Conservation (phyloP, 1,139 yeast genomes). For the Pichia sp. region DNA sequence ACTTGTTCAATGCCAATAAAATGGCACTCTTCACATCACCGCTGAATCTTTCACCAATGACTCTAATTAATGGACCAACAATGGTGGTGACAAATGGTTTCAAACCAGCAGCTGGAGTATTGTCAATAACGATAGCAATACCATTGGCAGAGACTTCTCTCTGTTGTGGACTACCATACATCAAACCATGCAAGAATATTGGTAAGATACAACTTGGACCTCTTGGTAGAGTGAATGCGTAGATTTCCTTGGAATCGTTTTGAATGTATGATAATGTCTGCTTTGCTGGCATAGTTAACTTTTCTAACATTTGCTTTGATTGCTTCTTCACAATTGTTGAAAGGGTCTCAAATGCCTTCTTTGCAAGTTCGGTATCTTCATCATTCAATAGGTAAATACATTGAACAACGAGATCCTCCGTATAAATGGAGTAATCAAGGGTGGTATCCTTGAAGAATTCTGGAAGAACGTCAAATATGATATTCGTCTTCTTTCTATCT, state of each 20-base stretch:
- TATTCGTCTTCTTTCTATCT: conserved; percentile 57
- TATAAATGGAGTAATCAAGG: conserved; percentile 67
- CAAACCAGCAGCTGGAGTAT: conserved; percentile 75
- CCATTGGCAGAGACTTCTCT: conserved; percentile 85
- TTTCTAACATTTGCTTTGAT: conserved; percentile 68
- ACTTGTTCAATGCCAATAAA: conserved; percentile 69
- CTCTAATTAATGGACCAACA: conserved; percentile 97
- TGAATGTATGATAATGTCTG: conserved; percentile 69
- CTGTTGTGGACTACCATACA: conserved; percentile 84
- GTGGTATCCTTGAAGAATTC: conserved; percentile 58
- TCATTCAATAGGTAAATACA: conserved; percentile 73
- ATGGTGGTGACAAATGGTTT: conserved; percentile 88
- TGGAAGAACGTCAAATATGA: conserved; percentile 64
- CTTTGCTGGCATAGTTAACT: conserved; percentile 68
- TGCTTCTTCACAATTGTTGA: conserved; percentile 61
- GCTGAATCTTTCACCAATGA: conserved; percentile 90
- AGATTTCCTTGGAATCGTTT: conserved; percentile 53
- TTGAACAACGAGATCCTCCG: conserved; percentile 67
- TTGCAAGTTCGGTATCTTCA: conserved; percentile 53
- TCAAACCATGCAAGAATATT: conserved; percentile 86
- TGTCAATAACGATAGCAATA: conserved; percentile 79
- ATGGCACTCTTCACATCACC: conserved; percentile 92
- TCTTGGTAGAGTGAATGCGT: conserved; percentile 72
- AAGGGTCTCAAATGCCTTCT: conserved; percentile 63
- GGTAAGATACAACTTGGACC: conserved; percentile 90